Base-by-base conservation (phyloP, 2,329 filamentous ascomycete genomes). In the Cyphellophora europaea region DNA sequence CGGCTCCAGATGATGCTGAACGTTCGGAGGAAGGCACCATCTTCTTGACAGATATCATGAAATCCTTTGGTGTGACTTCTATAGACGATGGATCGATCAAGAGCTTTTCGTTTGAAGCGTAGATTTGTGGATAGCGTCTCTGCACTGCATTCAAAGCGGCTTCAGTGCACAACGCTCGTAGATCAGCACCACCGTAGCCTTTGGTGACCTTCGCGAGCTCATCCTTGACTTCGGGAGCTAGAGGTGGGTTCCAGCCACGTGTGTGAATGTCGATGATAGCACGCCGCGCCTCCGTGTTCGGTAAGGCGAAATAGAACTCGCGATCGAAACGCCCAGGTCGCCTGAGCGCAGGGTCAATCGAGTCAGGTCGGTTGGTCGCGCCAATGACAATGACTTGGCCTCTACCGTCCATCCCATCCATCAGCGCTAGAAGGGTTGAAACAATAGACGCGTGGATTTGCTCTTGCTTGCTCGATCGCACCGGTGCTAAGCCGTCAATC, bases 371-470 rank as follows among this genome's bases (percentile, higher is more conserved):
- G 57, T 98, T 98, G 38, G 89, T 98, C n/a, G 91, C 91, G 47
- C 91, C 91, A 51, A 98, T 96, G 21, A 98, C 88, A 54, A 98
- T 93, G 41, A 98, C 91, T 59, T 98, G 91, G 18, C 89, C 89
- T 55, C 88, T 80, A n/a, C 87, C 88, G 53, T 95, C 89, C 88
- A 95, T 95, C 44, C 88, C 88, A 58, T 95, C 88, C 88, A 95
- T 95, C 51, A 95, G 62, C 1, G 88, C 88, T 40, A 95, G 67
- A n/a, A 95, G 64, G 1, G 88, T 95, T 2, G 88, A 93, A 11
- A 95, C 89, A 45, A 98, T 98, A 2, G 89, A 96, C 5, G 91
- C 87, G 59, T 98, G 91, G 40, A 96, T 96, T 61, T 98, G 91
- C 56, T 98, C 91, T 62, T 96, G 89, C 58, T 96, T 96, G 61